A percentile compares a stretch with the other conserved stretches of the same genome.
These are phyloP conservation scores for Pythium rhizo-oryzae DNA, from an alignment of 352 stramenopile species.

Conservation along the genomic window DNA sequence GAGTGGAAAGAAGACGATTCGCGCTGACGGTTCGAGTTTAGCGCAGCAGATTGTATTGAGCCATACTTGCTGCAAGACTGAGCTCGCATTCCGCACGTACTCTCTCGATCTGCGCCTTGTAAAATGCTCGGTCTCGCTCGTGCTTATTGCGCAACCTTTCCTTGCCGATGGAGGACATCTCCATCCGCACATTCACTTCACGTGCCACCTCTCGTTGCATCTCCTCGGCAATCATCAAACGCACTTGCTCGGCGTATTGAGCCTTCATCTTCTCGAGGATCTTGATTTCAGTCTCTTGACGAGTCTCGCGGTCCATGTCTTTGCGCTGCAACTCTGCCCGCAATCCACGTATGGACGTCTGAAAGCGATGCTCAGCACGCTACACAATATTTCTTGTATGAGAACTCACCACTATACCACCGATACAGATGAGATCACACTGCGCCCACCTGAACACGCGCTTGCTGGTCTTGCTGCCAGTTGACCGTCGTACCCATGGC, in stretches of 20 bases:
- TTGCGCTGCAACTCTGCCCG: slow-evolving; percentile 48
- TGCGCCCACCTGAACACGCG: slow-evolving; percentile 39
- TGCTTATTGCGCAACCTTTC: slow-evolving; percentile 58
- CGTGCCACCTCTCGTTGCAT: slow-evolving; percentile 64
- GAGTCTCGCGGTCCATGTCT: slow-evolving; percentile 38
- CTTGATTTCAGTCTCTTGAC: slow-evolving; percentile 45
- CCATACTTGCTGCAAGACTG: slow-evolving; percentile 58
- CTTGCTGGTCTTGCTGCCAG: slow-evolving; percentile 53
- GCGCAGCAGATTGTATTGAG: slow-evolving; percentile 74
- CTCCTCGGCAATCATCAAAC: slow-evolving; percentile 57
- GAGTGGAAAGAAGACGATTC: background rate
- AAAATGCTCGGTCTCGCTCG: slow-evolving; percentile 52
- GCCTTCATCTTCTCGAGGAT: slow-evolving; percentile 72
- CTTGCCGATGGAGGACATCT: slow-evolving; percentile 42
- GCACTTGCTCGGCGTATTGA: slow-evolving; percentile 56
- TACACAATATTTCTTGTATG: slow-evolving; percentile 19
- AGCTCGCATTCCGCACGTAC: slow-evolving; percentile 69
- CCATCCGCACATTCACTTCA: slow-evolving; percentile 53
- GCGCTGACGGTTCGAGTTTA: slow-evolving; percentile 24
- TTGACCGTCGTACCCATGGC: slow-evolving; percentile 48
- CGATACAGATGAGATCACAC: background rate
- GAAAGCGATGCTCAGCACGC: slow-evolving; percentile 54
- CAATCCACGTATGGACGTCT: slow-evolving; percentile 54
- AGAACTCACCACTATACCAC: background rate
- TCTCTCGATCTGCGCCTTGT: slow-evolving; percentile 63